These are phyloP conservation scores for Eucalyptus rudis DNA, from an alignment of 345 rosid genomes.

Conservation along the genomic window DNA sequence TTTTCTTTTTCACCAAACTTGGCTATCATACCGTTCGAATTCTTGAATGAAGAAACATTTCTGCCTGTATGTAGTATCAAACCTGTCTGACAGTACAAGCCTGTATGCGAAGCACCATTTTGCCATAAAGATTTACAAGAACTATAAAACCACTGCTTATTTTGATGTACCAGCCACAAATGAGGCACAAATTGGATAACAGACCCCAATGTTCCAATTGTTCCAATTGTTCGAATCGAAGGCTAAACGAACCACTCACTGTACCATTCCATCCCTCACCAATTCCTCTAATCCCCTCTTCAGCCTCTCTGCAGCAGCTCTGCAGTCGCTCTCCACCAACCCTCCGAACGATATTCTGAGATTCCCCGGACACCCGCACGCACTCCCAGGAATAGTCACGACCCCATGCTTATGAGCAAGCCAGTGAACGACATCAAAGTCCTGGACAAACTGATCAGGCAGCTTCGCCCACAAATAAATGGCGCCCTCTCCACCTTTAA, in stretches of 20 bases:
- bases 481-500: conserved; percentile 94
- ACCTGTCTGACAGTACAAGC: neutral
- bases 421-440: conserved; percentile 70
- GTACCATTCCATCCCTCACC: conserved; percentile 40
- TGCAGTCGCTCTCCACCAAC: conserved; percentile 47
- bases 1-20: neutral
- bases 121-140: neutral
- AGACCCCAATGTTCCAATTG: neutral
- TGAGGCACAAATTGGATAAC: neutral
- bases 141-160: neutral
- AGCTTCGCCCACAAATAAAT: conserved; percentile 91
- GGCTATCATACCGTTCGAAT: neutral
- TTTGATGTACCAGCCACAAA: neutral
- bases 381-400: conserved; percentile 72
- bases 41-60: neutral
- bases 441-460: conserved; percentile 35
- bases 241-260: neutral
- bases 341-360: conserved; percentile 82
- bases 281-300: conserved; percentile 67
- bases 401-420: conserved; percentile 73
- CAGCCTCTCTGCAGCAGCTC: conserved; percentile 58
- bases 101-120: neutral
- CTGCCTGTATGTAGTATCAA: neutral
- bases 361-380: conserved; percentile 64
- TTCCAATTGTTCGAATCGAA: neutral